Evolutionary conservation across 495 filamentous ascomycete genomes (phyloP), one percentile per base, ranked within the genome.

Genomic region (Neurospora terricola): DNA sequence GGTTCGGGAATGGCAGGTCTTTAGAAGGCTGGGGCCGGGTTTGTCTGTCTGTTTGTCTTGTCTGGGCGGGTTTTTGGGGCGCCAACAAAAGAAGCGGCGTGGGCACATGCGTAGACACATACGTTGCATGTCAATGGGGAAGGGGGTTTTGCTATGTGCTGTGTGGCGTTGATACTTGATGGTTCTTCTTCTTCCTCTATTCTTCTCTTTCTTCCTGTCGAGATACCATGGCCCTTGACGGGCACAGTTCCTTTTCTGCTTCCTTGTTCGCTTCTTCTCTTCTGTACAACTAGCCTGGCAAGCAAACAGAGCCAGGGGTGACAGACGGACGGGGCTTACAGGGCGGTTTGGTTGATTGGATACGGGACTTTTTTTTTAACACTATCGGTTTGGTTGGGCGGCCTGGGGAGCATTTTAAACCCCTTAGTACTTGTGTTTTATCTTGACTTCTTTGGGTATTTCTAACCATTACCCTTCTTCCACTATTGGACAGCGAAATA

Each of bases 181-280:
- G 54, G 54, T 30, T 66, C 14, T 34, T 66, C 6, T 62, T 62
- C 21, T 43, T 43, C 2, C 40, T 62, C 14, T 66, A 18, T 66
- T 66, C 54, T 62, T 30, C 54, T 62, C 9, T 59, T 70, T 62
- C 45, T 70, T 71, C 62, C 59, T 71, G 48, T 71, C 70, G 73
- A 76, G 76, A 79, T 79, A 79, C 77, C 77, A 79, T 73, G 72
- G 68, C 73, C 74, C 75, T 75, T 45, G 54, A 73, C 38, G 74
- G 75, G 71, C 73, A 72, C 48, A 62, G 21, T 66, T 70, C 23
- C 69, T 71, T 71, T 69, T 71, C 23, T 48, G 69, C 36, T 43
- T 62, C 48, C 62, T 27, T 72, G 36, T 48, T 48, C 38, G n/a
- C 27, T 40, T 43, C 54, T 72, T 16, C 54, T 66, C 3, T 66